Base-by-base conservation (phyloP, 495 filamentous ascomycete genomes). In the Penicillium chermesinum region DNA sequence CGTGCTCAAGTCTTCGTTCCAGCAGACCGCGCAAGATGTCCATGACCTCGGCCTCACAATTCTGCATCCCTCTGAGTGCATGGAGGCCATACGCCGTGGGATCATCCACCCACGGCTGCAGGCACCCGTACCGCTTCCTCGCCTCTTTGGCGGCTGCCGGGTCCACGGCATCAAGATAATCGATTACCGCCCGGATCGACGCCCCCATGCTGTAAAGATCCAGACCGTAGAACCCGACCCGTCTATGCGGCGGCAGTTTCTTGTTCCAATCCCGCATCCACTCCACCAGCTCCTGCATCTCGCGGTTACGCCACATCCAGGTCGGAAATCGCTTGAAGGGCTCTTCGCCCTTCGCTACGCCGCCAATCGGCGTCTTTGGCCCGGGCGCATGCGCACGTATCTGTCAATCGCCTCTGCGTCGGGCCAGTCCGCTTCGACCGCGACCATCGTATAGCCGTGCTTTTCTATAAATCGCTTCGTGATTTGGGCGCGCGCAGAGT, bases 241-340 rank as follows among this genome's bases (percentile, higher is more conserved):
- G 62, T 7, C 65, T 55, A n/a, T 67, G 58, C 2, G 49, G 27
- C 8, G 69, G 57, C 1, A 59, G 49, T 0, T 48, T 50, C 1
- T 58, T 44, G 48, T 83, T 81, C 46, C 63, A 67, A 14, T 66
- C 44, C 4, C 75, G 63, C 58, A 81, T 61, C 79, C 79, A 83
- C 51, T 81, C 77, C n/a, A 77, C 70, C 14, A 83, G 72, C 0
- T 69, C 59, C 17, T 79, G 76, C 55, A 78, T 74, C 50, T 82
- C 78, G 18, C 54, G 51, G 44, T 81, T 82, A 9, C 77, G 68
- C 79, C 79, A 83, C 79, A 82, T 82, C 79, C 78, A 83, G 3
- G 75, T 78, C 17, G 79, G 79, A 36, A 82, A 83, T 14, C 77
- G 60, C 41, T 71, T 59, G 54, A 83, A 82, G 8, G 70, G 67